Conservation (phyloP, 129 eudicot genomes). For the Lonicera japonica region DNA sequence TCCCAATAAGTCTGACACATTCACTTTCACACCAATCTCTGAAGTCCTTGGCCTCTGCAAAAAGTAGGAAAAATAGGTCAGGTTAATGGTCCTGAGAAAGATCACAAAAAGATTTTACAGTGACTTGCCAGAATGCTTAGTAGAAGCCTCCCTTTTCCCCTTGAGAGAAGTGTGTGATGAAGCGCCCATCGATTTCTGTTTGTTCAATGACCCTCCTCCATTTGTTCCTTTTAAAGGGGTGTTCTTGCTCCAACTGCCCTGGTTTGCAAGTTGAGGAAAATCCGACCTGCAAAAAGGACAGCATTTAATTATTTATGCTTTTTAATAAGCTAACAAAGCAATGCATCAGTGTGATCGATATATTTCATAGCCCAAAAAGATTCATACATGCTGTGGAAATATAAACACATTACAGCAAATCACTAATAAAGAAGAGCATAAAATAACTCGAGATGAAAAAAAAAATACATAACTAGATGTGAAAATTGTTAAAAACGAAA, state of each 20-base stretch:
- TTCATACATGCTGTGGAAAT: background rate
- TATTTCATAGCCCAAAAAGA: too few relatives aligned
- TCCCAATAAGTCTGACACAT: slow-evolving; percentile 68
- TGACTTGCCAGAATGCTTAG: slow-evolving; percentile 62
- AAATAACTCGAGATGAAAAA: too few relatives aligned
- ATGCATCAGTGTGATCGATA: too few relatives aligned
- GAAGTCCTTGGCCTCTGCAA: slow-evolving; percentile 85
- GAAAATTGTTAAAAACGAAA: too few relatives aligned
- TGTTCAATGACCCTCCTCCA: slow-evolving; percentile 32
- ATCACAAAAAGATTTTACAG: background rate
- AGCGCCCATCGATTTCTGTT: slow-evolving; percentile 48
- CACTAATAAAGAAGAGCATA: too few relatives aligned
- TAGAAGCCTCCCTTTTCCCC: slow-evolving; percentile 47
- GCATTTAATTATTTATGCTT: background rate
- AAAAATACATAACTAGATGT: too few relatives aligned
- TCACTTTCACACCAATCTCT: slow-evolving; percentile 94
- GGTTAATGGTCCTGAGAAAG: background rate
- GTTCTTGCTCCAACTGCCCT: slow-evolving; percentile 56
- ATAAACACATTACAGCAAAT: background rate
- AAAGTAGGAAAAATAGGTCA: background rate
- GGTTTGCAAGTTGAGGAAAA: slow-evolving; percentile 70
- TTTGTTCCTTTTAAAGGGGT: slow-evolving; percentile 50
- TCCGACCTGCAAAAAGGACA: slow-evolving; percentile 43
- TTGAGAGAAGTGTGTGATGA: slow-evolving; percentile 29
- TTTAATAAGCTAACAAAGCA: background rate